Evolutionary conservation across 2,329 filamentous ascomycete species (phyloP).

Genomic region (Cryphonectria naterciae): DNA sequence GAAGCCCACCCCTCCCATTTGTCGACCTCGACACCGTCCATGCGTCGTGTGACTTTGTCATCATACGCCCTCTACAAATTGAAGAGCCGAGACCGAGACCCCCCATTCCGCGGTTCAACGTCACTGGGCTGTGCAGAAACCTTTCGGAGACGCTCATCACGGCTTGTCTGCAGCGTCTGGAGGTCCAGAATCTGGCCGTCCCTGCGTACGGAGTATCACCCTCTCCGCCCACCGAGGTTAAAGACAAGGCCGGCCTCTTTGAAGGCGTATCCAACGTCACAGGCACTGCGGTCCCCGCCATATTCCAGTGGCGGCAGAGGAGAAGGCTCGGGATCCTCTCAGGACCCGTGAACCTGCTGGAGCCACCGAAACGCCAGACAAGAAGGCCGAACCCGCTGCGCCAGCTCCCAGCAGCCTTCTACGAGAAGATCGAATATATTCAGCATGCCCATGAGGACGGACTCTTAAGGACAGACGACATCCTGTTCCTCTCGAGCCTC

Average conservation of each 20-base stretch:
- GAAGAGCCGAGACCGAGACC: background rate
- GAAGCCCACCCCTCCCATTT: constrained; percentile 21
- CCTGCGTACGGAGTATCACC: constrained; percentile 16
- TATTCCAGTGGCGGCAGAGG: constrained; percentile 28
- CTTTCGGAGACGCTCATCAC: constrained; percentile 26
- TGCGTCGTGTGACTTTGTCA: constrained; percentile 22
- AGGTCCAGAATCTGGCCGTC: constrained; percentile 11
- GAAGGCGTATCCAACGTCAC: constrained; percentile 24
- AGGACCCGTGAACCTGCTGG: constrained; percentile 15
- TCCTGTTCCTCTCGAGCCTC: constrained; percentile 17
- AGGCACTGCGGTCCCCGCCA: constrained; percentile 22
- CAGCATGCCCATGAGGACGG: background rate
- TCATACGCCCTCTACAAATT: constrained; percentile 2
- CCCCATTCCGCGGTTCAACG: constrained; percentile 8
- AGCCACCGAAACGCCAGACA: constrained; percentile 10
- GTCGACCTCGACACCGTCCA: constrained; percentile 21
- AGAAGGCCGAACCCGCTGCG: constrained; percentile 17
- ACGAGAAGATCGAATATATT: constrained; percentile 11
- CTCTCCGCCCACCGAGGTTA: constrained; percentile 8
- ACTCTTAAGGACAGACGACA: constrained; percentile 8
- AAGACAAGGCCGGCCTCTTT: constrained; percentile 18
- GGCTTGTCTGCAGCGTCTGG: constrained; percentile 14
- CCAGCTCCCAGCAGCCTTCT: constrained; percentile 14
- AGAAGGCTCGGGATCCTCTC: background rate
- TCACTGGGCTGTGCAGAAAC: constrained; percentile 26